These are phyloP conservation scores for Pyrus betulifolia DNA, from an alignment of 306 rosid genomes.

Conservation along the genomic window DNA sequence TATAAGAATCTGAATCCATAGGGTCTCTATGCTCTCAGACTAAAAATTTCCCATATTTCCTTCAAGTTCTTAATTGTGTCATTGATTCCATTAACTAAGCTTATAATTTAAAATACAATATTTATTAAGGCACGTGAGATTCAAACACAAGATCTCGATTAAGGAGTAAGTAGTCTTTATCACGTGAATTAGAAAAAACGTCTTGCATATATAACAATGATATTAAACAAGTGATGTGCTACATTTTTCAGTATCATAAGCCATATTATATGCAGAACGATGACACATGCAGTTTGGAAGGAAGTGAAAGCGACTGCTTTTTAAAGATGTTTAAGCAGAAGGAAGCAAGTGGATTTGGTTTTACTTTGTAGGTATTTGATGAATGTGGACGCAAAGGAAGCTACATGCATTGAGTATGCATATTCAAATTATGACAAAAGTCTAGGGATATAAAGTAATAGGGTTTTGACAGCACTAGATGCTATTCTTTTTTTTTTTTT, in stretches of 20 bases:
- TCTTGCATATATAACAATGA: neutral
- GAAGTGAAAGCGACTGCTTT: neutral
- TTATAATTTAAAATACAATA: neutral
- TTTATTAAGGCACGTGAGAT: neutral
- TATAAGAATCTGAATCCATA: neutral
- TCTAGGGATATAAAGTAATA: neutral
- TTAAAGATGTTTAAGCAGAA: neutral
- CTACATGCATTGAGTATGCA: conserved; percentile 21
- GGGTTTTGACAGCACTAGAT: neutral
- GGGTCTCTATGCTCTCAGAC: neutral
- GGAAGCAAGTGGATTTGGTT: conserved; percentile 1
- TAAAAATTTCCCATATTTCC: neutral
- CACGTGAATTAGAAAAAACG: too few relatives aligned
- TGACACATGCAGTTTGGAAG: neutral
- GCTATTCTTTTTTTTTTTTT: neutral
- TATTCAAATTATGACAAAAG: neutral
- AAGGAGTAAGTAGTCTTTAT: neutral
- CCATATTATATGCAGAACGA: neutral
- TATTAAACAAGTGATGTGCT: neutral
- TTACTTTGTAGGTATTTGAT: neutral
- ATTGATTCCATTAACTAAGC: neutral
- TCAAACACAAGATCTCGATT: neutral
- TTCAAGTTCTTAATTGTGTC: neutral
- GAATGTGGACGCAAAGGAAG: conserved; percentile 24
- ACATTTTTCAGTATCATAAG: neutral